Evolutionary conservation across 2,329 filamentous ascomycete species (phyloP).

Genomic region (Colletotrichum falcatum): DNA sequence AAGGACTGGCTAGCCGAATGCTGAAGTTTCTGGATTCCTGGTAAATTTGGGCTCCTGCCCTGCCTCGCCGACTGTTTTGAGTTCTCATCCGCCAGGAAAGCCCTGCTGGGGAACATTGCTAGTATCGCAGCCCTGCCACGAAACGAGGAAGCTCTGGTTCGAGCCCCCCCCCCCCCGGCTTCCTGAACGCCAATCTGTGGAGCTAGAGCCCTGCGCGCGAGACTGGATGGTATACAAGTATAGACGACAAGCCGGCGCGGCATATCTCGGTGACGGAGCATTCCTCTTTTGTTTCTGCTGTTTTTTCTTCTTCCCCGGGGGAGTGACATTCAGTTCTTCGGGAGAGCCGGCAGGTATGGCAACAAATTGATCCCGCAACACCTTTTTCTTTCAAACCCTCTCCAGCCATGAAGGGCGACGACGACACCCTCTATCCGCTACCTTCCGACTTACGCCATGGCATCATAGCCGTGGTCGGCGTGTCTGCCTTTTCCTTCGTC

Average conservation of each 20-base stretch:
- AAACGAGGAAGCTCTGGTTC: too few species aligned
- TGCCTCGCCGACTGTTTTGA: constrained; percentile 13
- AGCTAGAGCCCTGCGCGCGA: not conserved
- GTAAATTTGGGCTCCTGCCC: not conserved
- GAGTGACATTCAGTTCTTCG: not conserved
- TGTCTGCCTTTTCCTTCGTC: constrained; percentile 53
- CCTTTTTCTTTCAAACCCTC: not conserved
- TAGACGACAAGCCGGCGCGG: not conserved
- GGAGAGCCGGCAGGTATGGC: constrained; percentile 28
- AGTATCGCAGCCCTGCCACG: not conserved
- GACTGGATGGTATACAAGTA: constrained; percentile 19
- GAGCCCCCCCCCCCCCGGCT: not conserved
- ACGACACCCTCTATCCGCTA: constrained; percentile 49
- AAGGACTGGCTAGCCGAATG: not conserved
- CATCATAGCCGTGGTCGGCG: constrained; percentile 51
- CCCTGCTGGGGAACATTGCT: not conserved
- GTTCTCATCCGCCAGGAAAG: constrained; percentile 10
- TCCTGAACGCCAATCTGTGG: constrained; percentile 9
- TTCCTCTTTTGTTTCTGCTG: not conserved
- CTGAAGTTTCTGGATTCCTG: constrained; percentile 20
- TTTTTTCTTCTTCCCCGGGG: not conserved
- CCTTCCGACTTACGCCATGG: constrained; percentile 50
- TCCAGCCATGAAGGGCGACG: constrained; percentile 12
- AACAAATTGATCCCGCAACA: constrained; percentile 2
- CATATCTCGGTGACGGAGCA: too few species aligned